These are phyloP conservation scores for Talaromyces marneffei DNA, from an alignment of 2,329 filamentous ascomycete genomes.

Conservation along the genomic window DNA sequence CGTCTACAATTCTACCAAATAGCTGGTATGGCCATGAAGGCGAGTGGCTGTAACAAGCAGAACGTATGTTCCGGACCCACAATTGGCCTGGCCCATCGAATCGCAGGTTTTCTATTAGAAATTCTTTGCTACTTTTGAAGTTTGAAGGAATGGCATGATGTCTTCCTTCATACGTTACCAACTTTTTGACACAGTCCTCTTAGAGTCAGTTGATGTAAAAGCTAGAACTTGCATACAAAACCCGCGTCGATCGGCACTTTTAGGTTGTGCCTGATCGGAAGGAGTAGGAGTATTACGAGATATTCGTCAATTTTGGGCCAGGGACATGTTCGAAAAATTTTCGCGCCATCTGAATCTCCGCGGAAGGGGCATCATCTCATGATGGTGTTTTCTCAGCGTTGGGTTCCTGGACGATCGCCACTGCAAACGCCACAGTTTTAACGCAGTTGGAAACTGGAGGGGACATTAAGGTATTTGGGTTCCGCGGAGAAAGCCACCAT, in stretches of 20 bases:
- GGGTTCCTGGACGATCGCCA: neutral
- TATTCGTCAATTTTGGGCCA: neutral
- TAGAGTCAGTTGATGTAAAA: neutral
- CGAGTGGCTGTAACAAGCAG: neutral
- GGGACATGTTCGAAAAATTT: neutral
- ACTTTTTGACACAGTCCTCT: neutral
- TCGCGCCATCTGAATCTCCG: slow-evolving; percentile 1
- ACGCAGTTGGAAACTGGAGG: neutral
- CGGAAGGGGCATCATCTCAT: neutral
- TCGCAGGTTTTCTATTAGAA: slow-evolving; percentile 7
- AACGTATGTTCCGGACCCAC: slow-evolving; percentile 2
- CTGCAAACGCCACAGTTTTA: neutral
- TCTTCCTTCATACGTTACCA: neutral
- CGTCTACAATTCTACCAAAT: too few relatives aligned
- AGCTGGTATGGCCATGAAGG: neutral
- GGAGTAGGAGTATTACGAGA: neutral
- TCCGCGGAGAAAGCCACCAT: slow-evolving; percentile 5
- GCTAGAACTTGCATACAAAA: neutral
- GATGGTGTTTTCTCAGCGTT: neutral
- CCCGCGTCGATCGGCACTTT: neutral
- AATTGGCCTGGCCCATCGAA: neutral
- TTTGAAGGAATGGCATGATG: neutral
- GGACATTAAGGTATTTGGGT: neutral
- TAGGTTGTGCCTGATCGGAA: neutral
- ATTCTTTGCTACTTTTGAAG: neutral